phyloP scores from a whole-genome alignment of 306 rosid genomes.

The Sphenostylis stenocarpa region DNA sequence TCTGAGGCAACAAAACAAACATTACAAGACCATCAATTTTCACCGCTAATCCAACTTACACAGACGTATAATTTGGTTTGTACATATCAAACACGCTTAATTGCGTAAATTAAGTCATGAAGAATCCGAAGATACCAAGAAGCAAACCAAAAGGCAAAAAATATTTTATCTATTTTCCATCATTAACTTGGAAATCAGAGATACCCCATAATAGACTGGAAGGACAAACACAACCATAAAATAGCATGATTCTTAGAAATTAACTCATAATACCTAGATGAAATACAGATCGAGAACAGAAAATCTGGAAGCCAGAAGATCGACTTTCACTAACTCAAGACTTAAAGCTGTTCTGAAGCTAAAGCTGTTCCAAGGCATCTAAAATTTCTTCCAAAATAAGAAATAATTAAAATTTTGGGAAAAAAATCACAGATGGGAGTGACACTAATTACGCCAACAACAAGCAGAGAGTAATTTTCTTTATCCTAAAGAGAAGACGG shows the following conservation, averaged over 20 bases:
- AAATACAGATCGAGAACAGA: conserved; percentile 24
- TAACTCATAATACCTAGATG: conserved; percentile 33
- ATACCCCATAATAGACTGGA: conserved; percentile 1
- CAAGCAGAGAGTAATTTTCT: background rate
- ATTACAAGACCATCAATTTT: conserved; percentile 15
- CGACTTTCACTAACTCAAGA: conserved; percentile 22
- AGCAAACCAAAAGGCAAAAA: background rate
- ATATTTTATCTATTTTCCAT: conserved; percentile 2
- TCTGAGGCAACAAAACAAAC: background rate
- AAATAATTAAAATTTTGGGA: background rate
- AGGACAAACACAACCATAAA: conserved; percentile 8
- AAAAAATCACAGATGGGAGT: background rate
- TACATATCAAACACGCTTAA: background rate
- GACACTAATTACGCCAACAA: background rate
- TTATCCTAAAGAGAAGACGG: background rate
- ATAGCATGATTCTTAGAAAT: background rate
- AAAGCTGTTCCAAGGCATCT: conserved; percentile 8
- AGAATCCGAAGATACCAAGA: conserved; percentile 9
- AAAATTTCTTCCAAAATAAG: background rate
- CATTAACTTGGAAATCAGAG: background rate
- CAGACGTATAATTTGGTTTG: background rate
- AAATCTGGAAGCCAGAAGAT: conserved; percentile 22
- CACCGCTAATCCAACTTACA: background rate
- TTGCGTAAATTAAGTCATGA: background rate
- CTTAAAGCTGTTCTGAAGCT: conserved; percentile 10